Base-by-base conservation (phyloP, 441 rosid genomes). In the Dalechampia spathulata region DNA sequence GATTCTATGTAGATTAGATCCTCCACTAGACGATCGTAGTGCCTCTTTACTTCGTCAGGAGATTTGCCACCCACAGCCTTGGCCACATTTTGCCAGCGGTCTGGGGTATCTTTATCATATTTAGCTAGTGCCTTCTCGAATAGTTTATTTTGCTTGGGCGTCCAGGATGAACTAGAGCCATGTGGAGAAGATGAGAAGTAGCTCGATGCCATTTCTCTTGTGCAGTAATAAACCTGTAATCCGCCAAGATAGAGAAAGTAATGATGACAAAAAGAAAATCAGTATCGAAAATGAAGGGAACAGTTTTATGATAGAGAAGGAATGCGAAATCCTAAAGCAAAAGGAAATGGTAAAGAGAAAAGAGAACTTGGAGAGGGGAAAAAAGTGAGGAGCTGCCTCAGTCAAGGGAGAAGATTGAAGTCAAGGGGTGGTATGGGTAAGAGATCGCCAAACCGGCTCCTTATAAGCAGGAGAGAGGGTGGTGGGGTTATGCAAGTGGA, bases 51-150 rank as follows among this genome's bases (percentile, higher is more conserved):
- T 67, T 93, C 90, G 40, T 87, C 90, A 9, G 78, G 58, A 30
- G 86, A 81, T 62, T 89, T 92, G 0, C 85, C 83, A 21, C 87
- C 87, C 49, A 81, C 83, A 27, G 75, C 78, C 0, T 77, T 83
- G 44, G 84, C 84, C 55, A 92, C 81, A 62, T 77, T 89, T 68
- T 85, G 79, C 95, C 96, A 86, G 38, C 73, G 70, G 55, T 86
- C 92, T 0, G 89, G 75, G 4, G 68, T 68, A 38, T 89, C 87
- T 70, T 83, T 86, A 0, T 72, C 72, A 57, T 74, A 63, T 69
- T 54, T 65, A 6, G 84, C 97, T 19, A 93, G 72, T 30, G 95
- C 90, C 76, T 75, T 77, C 78, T 93, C 99, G 65, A 93, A 93
- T 16, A 83, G 82, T 52, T 83, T 83, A 74, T 93, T 86, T 67